Evolutionary conservation across 2,329 filamentous ascomycete species (phyloP), one percentile per base, ranked within the genome.

Genomic region (Aspergillus japonicus): DNA sequence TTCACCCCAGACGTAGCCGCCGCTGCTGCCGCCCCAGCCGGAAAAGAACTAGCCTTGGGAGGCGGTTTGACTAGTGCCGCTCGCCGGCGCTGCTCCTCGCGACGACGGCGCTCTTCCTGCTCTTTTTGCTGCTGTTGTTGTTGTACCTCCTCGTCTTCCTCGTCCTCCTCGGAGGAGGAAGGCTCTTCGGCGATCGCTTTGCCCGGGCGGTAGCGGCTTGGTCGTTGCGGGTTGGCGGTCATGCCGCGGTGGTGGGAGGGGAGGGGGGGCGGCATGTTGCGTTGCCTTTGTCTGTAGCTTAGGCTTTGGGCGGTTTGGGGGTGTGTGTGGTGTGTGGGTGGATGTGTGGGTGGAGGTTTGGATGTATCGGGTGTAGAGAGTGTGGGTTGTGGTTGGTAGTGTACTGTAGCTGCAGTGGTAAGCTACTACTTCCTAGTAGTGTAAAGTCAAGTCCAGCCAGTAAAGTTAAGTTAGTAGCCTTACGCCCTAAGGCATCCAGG

Each of bases 181-280:
- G 72, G 71, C 56, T 81, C 78, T 57, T 83, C 80, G 14, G 76
- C 75, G 42, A 81, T 69, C 54, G 88, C 81, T 76, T 97, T 98
- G 66, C 95, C 94, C 16, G 94, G 89, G 60, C 92, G 88, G 70
- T 97, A 90, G 59, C 95, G 90, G 66, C 88, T 86, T 24, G 92
- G 90, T 73, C 87, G 88, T 60, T 89, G 79, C 3, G 91, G 92
- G 72, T 97, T 96, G 63, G 93, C 92, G 64, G 94, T 98, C 91
- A 98, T 96, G 71, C 91, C 90, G 62, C 77, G 74, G 61, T 76
- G 75, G 21, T 69, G 68, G 48, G 75, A 77, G 19, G 76, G 76
- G 54, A 79, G 73, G 6, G 77, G 77, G 33, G 78, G 78, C 35
- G 78, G 78, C 78, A 80, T 80, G 11, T 47, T 66, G 57, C 48